A percentile compares a stretch with the other conserved stretches of the same genome.
phyloP scores from a whole-genome alignment of 768 basidiomycete species.

The Boletus rubropictus region DNA sequence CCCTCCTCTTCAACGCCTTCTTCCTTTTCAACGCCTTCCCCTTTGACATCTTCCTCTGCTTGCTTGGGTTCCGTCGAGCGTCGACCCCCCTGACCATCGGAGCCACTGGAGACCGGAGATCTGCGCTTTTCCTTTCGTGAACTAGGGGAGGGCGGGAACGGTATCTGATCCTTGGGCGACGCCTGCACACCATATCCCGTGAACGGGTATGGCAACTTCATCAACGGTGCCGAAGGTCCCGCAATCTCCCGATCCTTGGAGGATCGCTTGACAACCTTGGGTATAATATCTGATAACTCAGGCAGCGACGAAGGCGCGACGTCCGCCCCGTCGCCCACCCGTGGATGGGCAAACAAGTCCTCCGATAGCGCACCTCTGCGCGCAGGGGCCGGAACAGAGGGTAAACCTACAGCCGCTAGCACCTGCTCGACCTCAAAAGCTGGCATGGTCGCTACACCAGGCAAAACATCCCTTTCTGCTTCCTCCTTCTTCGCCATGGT shows the following conservation, averaged over 20 bases:
- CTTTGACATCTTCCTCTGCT: slow-evolving; percentile 21
- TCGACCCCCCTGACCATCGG: slow-evolving; percentile 31
- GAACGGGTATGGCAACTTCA: slow-evolving; percentile 68
- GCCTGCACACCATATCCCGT: slow-evolving; percentile 53
- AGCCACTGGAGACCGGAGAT: slow-evolving; percentile 25
- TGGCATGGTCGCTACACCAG: slow-evolving; percentile 31
- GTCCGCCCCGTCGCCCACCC: slow-evolving; percentile 23
- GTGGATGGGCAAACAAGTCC: slow-evolving; percentile 59
- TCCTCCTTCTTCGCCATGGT: slow-evolving; percentile 30
- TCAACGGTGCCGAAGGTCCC: slow-evolving; percentile 40
- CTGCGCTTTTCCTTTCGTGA: slow-evolving; percentile 36
- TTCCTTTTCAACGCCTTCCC: slow-evolving; percentile 11
- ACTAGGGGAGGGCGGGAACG: slow-evolving; percentile 66
- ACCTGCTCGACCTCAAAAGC: slow-evolving; percentile 49
- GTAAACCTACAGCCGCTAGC: slow-evolving; percentile 53
- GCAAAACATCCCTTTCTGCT: slow-evolving; percentile 16
- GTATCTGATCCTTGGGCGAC: slow-evolving; percentile 59
- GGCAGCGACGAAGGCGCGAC: slow-evolving; percentile 19
- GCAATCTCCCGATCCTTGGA: slow-evolving; percentile 43
- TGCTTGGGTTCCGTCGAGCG: slow-evolving; percentile 26
- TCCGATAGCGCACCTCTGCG: slow-evolving; percentile 54
- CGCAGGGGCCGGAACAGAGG: slow-evolving; percentile 44
- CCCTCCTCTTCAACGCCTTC: slow-evolving; percentile 34
- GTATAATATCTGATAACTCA: slow-evolving; percentile 38
- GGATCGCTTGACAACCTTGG: slow-evolving; percentile 40